These are phyloP conservation scores for Casuarina equisetifolia DNA, from an alignment of 306 rosid species.

Conservation along the genomic window DNA sequence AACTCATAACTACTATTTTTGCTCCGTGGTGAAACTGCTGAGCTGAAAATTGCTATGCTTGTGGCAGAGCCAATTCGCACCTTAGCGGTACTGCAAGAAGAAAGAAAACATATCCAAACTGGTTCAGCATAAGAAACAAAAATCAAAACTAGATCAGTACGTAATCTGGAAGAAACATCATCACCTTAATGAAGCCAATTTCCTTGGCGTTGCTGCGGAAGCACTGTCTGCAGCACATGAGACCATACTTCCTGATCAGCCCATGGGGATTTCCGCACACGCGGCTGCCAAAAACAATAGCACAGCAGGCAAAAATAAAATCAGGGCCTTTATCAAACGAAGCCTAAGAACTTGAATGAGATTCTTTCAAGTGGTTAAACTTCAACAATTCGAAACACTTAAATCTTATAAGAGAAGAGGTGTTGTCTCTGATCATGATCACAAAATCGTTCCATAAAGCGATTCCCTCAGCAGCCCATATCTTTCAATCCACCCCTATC, in stretches of 20 bases:
- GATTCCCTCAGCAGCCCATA: not conserved
- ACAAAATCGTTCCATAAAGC: not conserved
- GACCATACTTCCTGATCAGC: conserved; percentile 86
- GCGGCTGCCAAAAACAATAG: conserved; percentile 24
- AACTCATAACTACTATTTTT: conserved; percentile 12
- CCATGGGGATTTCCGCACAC: conserved; percentile 88
- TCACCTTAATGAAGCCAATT: conserved; percentile 91
- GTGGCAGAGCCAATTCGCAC: not conserved
- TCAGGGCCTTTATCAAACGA: not conserved
- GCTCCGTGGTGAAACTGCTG: too few relatives aligned
- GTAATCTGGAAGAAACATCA: too few relatives aligned
- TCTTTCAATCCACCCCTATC: too few relatives aligned
- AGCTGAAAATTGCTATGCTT: not conserved
- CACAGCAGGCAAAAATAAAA: not conserved
- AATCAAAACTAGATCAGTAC: not conserved
- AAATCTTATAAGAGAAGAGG: not conserved
- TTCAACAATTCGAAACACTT: not conserved
- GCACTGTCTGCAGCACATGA: conserved; percentile 98
- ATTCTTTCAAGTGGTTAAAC: not conserved
- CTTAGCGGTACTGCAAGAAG: conserved; percentile 70
- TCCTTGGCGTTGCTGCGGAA: conserved; percentile 98
- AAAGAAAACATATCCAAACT: not conserved
- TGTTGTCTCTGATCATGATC: too few relatives aligned
- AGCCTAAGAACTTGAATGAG: not conserved
- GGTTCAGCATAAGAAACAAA: not conserved